Evolutionary conservation across 164 flowering plant species (phyloP).

Genomic region (Akebia trifoliata): DNA sequence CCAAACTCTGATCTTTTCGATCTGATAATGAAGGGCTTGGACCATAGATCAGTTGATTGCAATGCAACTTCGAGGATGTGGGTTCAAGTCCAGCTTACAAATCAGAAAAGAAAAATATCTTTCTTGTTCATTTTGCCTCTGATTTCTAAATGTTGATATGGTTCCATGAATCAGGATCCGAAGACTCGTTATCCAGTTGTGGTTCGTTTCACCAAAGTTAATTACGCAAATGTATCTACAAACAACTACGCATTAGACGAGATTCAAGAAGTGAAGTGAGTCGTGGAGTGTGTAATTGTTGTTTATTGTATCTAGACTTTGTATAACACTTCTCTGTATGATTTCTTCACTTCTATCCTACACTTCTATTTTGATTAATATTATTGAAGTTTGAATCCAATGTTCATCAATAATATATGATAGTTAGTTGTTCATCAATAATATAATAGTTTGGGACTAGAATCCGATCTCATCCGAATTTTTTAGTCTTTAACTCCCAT

Average conservation of each 20-base stretch:
- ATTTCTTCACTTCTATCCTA: slow-evolving; percentile 7
- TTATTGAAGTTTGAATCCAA: not conserved
- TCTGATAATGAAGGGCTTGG: too few species aligned
- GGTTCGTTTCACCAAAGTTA: slow-evolving; percentile 86
- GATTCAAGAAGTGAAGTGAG: slow-evolving; percentile 67
- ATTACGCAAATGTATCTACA: slow-evolving; percentile 87
- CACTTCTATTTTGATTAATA: not conserved
- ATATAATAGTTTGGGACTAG: too few species aligned
- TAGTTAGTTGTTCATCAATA: too few species aligned
- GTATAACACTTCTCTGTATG: slow-evolving; percentile 21
- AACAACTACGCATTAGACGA: slow-evolving; percentile 98
- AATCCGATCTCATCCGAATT: too few species aligned
- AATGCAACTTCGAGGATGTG: too few species aligned
- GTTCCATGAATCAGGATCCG: slow-evolving; percentile 58
- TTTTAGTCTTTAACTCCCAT: too few species aligned
- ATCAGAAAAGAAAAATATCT: not conserved
- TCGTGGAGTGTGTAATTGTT: not conserved
- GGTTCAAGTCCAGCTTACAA: not conserved
- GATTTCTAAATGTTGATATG: not conserved
- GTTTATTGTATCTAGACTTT: slow-evolving; percentile 5
- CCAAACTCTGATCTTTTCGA: too few species aligned
- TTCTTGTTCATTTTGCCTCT: not conserved
- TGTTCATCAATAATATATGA: too few species aligned
- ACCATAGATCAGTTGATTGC: too few species aligned
- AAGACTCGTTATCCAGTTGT: slow-evolving; percentile 86